Evolutionary conservation across 805 yeast species (phyloP).

Genomic region (Ogataea trehalophila): DNA sequence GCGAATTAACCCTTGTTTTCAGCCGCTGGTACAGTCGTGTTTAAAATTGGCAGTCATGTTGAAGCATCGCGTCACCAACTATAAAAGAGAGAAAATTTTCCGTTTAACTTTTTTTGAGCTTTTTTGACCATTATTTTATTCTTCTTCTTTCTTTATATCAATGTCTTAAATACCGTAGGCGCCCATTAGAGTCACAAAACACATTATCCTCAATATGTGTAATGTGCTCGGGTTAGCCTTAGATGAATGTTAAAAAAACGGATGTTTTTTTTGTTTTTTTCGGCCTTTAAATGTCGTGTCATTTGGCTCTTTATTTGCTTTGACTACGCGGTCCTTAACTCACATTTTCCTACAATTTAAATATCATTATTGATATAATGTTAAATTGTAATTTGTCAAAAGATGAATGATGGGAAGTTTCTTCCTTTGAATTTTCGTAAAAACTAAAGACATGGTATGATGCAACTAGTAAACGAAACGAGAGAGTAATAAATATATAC

Average conservation of each 20-base stretch:
- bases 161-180: slow-evolving; percentile 48
- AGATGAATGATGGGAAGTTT: background rate
- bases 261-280: slow-evolving; percentile 34
- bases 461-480: background rate
- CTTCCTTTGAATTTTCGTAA: background rate
- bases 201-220: slow-evolving; percentile 44
- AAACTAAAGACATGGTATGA: background rate
- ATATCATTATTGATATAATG: background rate
- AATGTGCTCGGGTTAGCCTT: slow-evolving; percentile 93
- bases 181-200: slow-evolving; percentile 79
- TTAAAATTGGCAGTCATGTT: background rate
- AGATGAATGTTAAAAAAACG: slow-evolving; percentile 42
- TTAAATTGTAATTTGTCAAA: background rate
- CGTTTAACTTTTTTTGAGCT: slow-evolving; percentile 37
- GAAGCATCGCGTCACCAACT: background rate
- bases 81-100: slow-evolving; percentile 23
- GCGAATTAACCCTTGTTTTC: too few relatives aligned
- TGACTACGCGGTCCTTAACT: slow-evolving; percentile 74
- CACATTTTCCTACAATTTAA: slow-evolving; percentile 36
- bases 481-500: too few relatives aligned
- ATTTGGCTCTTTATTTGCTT: slow-evolving; percentile 31
- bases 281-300: slow-evolving; percentile 56
- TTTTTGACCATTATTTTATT: background rate
- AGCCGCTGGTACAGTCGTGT: background rate
- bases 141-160: slow-evolving; percentile 9